phyloP scores from a whole-genome alignment of 495 filamentous ascomycete genomes.

The Daldinia childiae region DNA sequence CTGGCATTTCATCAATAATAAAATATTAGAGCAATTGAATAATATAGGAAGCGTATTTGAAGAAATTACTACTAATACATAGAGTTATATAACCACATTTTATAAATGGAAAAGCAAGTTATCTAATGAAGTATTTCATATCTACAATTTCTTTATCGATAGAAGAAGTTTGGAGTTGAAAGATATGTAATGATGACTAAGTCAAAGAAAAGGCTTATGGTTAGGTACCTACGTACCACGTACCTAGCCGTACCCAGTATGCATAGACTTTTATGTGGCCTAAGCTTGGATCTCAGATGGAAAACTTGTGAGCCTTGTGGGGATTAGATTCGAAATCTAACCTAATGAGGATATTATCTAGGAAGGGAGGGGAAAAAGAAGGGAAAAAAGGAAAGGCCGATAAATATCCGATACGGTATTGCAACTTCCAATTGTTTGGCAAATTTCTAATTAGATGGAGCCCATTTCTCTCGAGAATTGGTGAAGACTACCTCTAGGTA shows the following conservation, averaged over 20 bases:
- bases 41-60: neutral
- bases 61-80: neutral
- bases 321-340: neutral
- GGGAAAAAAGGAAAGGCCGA: slow-evolving; percentile 37
- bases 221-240: neutral
- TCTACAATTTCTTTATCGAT: neutral
- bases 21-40: neutral
- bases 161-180: neutral
- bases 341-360: neutral
- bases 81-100: neutral
- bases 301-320: neutral
- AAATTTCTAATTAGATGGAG: slow-evolving; percentile 27
- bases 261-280: neutral
- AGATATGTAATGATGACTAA: neutral
- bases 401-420: slow-evolving; percentile 32
- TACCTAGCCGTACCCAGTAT: neutral
- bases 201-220: neutral
- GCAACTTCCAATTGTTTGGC: slow-evolving; percentile 23
- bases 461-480: slow-evolving; percentile 15
- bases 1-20: neutral
- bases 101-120: neutral
- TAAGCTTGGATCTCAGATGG: slow-evolving; percentile 2
- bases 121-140: neutral
- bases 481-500: neutral
- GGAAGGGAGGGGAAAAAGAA: slow-evolving; percentile 5